Evolutionary conservation across 495 filamentous ascomycete genomes (phyloP).

Genomic region (Penicillium ochrochloron): DNA sequence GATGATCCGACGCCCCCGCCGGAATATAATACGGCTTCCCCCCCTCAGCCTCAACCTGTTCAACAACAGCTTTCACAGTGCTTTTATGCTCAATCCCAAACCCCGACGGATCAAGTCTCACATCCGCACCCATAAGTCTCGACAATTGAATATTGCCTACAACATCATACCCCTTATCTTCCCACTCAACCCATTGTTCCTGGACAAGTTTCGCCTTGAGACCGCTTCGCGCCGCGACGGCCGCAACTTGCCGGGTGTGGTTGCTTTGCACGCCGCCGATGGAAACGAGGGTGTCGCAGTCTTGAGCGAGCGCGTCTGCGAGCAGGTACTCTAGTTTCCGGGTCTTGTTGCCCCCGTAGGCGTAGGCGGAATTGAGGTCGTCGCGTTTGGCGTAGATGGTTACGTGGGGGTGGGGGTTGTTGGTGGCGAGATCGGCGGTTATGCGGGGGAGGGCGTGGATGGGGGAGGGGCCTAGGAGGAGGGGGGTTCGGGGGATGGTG

Average conservation of each 20-base stretch:
- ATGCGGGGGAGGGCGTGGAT: constrained; percentile 64
- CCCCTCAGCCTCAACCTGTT: constrained; percentile 50
- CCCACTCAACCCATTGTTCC: constrained; percentile 66
- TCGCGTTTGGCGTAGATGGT: constrained; percentile 66
- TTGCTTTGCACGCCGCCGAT: constrained; percentile 71
- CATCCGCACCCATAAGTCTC: constrained; percentile 63
- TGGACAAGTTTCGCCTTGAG: constrained; percentile 60
- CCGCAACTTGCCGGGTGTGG: constrained; percentile 67
- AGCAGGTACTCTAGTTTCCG: constrained; percentile 68
- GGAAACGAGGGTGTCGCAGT: constrained; percentile 60
- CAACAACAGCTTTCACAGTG: constrained; percentile 50
- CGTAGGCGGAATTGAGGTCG: constrained; percentile 64
- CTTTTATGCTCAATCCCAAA: constrained; percentile 67
- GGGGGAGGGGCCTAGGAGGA: constrained; percentile 63
- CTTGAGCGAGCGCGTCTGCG: constrained; percentile 58
- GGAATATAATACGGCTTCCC: constrained; percentile 68
- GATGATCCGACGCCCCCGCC: constrained; percentile 66
- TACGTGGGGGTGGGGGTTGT: constrained; percentile 36
- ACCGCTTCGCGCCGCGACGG: constrained; percentile 55
- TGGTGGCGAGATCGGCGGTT: constrained; percentile 55
- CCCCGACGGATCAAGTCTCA: constrained; percentile 50
- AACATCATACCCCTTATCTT: constrained; percentile 52
- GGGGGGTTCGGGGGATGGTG: constrained; percentile 56
- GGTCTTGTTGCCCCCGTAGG: constrained; percentile 69
- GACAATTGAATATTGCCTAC: constrained; percentile 69